Conservation (phyloP, 768 basidiomycete species). For the Calocybe cyanea region DNA sequence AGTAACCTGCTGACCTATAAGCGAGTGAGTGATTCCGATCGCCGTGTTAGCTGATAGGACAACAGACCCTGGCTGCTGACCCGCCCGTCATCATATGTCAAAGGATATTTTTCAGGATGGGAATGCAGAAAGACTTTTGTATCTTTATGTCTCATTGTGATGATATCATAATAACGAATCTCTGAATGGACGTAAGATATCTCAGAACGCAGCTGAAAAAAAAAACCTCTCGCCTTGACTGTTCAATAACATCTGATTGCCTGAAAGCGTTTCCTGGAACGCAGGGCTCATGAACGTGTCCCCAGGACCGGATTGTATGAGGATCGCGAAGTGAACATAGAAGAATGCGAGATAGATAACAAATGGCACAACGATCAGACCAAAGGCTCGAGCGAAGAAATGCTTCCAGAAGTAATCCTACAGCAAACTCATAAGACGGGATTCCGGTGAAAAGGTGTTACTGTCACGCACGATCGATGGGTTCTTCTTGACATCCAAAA, state of each 20-base stretch:
- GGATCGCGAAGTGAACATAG: conserved; percentile 89
- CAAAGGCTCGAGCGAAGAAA: conserved; percentile 79
- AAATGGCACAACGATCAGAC: conserved; percentile 86
- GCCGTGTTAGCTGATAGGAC: not conserved
- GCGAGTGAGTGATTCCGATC: not conserved
- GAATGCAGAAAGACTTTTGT: conserved; percentile 94
- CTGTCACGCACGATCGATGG: conserved; percentile 61
- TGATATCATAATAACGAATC: conserved; percentile 86
- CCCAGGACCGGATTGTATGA: conserved; percentile 86
- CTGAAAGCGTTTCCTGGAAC: conserved; percentile 93
- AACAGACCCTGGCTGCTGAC: conserved; percentile 83
- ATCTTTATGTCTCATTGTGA: conserved; percentile 88
- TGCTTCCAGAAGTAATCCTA: conserved; percentile 90
- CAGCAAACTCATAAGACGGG: not conserved
- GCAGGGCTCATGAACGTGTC: conserved; percentile 97
- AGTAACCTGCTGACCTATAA: conserved; percentile 87
- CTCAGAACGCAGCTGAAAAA: not conserved
- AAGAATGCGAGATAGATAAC: conserved; percentile 93
- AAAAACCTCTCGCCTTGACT: conserved; percentile 66
- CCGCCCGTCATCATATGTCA: conserved; percentile 93
- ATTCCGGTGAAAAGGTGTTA: conserved; percentile 12
- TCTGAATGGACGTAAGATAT: conserved; percentile 47
- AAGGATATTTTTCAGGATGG: conserved; percentile 85
- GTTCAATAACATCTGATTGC: conserved; percentile 89
- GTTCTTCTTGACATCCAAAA: conserved; percentile 81